A percentile compares a stretch with the other conserved stretches of the same genome.
Evolutionary conservation across 2,329 filamentous ascomycete species (phyloP).

Genomic region (Thielaviopsis punctulata): DNA sequence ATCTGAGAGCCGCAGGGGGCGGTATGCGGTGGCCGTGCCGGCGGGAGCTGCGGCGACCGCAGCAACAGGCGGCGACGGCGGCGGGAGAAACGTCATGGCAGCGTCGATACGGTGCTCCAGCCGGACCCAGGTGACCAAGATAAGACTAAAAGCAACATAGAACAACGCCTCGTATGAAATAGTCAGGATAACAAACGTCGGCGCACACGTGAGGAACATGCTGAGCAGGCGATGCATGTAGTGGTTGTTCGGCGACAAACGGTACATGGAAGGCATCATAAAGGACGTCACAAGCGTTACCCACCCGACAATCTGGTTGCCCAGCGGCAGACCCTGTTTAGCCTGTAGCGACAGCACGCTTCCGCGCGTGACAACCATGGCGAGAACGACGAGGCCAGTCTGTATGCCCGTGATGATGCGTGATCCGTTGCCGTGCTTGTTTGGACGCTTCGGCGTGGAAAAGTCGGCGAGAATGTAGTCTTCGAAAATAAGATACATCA

Average conservation of each 20-base stretch:
- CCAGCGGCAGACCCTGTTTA: conserved; percentile 66
- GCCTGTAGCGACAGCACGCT: conserved; percentile 74
- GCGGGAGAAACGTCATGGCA: background rate
- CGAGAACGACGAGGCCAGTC: conserved; percentile 61
- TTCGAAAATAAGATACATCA: conserved; percentile 68
- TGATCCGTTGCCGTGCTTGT: conserved; percentile 13
- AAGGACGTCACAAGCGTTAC: conserved; percentile 58
- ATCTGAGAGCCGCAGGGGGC: conserved; percentile 65
- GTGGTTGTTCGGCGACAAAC: conserved; percentile 62
- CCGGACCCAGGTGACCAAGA: conserved; percentile 76
- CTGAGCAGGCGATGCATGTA: conserved; percentile 81
- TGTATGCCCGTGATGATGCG: conserved; percentile 46
- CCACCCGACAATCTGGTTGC: conserved; percentile 82
- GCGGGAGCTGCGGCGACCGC: background rate
- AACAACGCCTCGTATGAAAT: conserved; percentile 97
- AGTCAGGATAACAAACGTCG: conserved; percentile 85
- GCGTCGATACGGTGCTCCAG: conserved; percentile 50
- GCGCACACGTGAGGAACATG: conserved; percentile 83
- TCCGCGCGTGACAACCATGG: conserved; percentile 73
- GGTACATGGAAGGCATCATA: conserved; percentile 64
- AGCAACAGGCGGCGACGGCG: background rate
- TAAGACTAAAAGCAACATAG: conserved; percentile 75
- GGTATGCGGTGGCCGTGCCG: conserved; percentile 22
- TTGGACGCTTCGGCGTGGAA: conserved; percentile 16
- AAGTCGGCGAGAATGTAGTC: conserved; percentile 36